Evolutionary conservation across 345 rosid species (phyloP), one percentile per base, ranked within the genome.

Genomic region (rapeseed (Brassica napus)): DNA sequence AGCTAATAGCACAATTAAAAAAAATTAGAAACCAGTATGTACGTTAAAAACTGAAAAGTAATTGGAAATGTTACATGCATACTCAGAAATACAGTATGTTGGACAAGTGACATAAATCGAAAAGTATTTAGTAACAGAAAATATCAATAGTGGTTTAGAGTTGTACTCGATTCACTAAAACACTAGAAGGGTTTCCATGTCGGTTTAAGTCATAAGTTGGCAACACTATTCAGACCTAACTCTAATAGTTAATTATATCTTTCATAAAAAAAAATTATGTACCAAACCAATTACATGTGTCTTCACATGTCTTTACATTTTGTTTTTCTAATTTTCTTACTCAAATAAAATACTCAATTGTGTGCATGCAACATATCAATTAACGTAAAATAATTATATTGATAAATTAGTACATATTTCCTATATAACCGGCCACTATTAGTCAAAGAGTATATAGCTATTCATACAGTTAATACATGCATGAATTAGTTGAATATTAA

Each of bases 201-300:
- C 44, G 69, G 60, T 77, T 69, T 21, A 44, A 68, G 54, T 44
- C 52, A 49, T 61, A 31, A 49, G 70, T 60, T 62, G 80, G 80
- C 31, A 62, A 77, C 18, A 34, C 80, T 61, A 61, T 68, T 61
- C 18, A 23, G 63, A 77, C 80, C 80, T 70, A 77, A 79, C 23
- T 37, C 61, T 31, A 78, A 78, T 64, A 71, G 73, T 78, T 79
- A 73, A 79, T 73, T 16, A 65, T 78, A 73, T 78, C 67, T 65
- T 77, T 65, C 73, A 66, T 55, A 28, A 28, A 28, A 18, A 18
- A 28, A 60, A 49, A 18, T 70, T 5, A 44, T 37, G 9, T 28
- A 79, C 79, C 73, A 69, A 68, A 74, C 78, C 39, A 68, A 26
- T 54, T 67, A 68, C 69, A 67, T 58, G 69, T 39, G 82, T 78